These are phyloP conservation scores for Stenogyne calaminthoides DNA, from an alignment of 305 asterid species.

Conservation along the genomic window DNA sequence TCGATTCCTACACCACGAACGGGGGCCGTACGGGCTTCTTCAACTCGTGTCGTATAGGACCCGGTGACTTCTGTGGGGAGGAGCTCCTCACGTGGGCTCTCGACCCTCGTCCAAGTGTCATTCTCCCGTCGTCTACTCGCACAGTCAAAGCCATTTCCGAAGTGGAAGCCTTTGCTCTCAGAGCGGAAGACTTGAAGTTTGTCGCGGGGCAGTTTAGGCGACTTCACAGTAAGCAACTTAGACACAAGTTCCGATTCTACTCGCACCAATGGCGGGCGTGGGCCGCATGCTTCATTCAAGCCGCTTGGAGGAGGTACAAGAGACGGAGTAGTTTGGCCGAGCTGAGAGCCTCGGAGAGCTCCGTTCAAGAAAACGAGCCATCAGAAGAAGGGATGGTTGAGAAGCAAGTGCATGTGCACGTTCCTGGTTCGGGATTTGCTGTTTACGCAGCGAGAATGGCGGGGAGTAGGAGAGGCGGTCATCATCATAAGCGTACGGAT, in stretches of 20 bases:
- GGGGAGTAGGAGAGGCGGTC: slow-evolving; percentile 55
- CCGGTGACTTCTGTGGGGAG: slow-evolving; percentile 87
- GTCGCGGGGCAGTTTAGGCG: slow-evolving; percentile 58
- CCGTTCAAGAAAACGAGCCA: slow-evolving; percentile 24
- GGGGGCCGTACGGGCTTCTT: slow-evolving; percentile 97
- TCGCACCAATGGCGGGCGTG: slow-evolving; percentile 67
- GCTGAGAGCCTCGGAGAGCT: slow-evolving; percentile 49
- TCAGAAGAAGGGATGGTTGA: slow-evolving; percentile 3
- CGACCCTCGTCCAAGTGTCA: slow-evolving; percentile 57
- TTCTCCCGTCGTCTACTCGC: slow-evolving; percentile 60
- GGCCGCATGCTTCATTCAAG: slow-evolving; percentile 61
- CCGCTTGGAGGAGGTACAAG: slow-evolving; percentile 84
- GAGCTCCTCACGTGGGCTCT: slow-evolving; percentile 69
- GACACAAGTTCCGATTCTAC: slow-evolving; percentile 58
- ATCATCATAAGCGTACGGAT: slow-evolving; percentile 49
- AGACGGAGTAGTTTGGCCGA: slow-evolving; percentile 51
- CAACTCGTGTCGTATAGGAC: slow-evolving; percentile 79
- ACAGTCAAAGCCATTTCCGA: slow-evolving; percentile 56
- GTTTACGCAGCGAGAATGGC: slow-evolving; percentile 52
- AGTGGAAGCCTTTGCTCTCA: slow-evolving; percentile 58
- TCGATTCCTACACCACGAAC: slow-evolving; percentile 84
- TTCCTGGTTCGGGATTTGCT: slow-evolving; percentile 40
- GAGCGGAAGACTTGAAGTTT: slow-evolving; percentile 75
- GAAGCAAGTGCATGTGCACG: slow-evolving; percentile 19
- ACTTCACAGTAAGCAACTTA: slow-evolving; percentile 54